A percentile compares a stretch with the other conserved stretches of the same genome.
phyloP scores from a whole-genome alignment of 768 basidiomycete species.

The Tylopilus vinaceipallidus region DNA sequence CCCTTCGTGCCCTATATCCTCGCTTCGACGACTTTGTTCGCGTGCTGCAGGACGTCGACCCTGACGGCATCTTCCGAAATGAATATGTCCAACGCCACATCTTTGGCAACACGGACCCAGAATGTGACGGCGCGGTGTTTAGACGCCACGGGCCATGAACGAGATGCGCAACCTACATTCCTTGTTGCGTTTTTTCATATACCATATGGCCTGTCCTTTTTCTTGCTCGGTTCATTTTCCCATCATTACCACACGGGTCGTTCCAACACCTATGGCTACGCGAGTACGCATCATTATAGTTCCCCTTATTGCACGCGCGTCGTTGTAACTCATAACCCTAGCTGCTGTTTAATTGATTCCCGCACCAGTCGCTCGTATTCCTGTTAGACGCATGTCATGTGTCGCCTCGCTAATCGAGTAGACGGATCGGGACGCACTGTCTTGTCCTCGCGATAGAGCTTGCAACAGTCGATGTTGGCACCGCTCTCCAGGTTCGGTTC shows the following conservation, averaged over 20 bases:
- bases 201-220: conserved; percentile 1
- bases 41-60: conserved; percentile 71
- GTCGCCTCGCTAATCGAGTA: conserved; percentile 1
- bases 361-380: conserved; percentile 90
- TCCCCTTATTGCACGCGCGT: conserved; percentile 7
- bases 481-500: conserved; percentile 98
- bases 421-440: conserved; percentile 35
- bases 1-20: conserved; percentile 71
- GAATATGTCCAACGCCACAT: conserved; percentile 89
- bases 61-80: conserved; percentile 76
- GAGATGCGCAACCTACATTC: neutral
- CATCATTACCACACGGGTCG: neutral
- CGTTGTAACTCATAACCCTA: conserved; percentile 56
- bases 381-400: conserved; percentile 27
- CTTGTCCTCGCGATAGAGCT: conserved; percentile 89
- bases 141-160: conserved; percentile 32
- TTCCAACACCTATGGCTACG: conserved; percentile 8
- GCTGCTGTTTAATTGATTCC: conserved; percentile 78
- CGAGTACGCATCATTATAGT: conserved; percentile 17
- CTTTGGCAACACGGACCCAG: conserved; percentile 52
- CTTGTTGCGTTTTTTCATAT: neutral
- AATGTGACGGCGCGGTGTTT: conserved; percentile 45
- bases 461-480: conserved; percentile 97
- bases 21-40: conserved; percentile 73
- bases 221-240: no score